phyloP scores from a whole-genome alignment of 805 yeast species.

The Starmerella sirachaensis region DNA sequence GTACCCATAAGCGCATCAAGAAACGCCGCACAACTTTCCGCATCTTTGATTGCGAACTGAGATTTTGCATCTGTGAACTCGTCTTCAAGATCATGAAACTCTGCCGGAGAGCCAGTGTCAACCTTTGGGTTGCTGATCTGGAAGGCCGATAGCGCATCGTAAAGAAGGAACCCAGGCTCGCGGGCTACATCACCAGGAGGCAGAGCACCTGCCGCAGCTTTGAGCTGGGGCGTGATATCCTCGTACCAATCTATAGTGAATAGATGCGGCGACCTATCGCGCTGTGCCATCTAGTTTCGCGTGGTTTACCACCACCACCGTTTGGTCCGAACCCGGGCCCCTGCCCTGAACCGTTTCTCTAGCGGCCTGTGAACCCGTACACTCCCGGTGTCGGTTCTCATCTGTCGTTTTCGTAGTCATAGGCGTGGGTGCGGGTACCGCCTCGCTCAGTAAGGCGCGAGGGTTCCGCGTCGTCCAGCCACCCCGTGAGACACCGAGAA shows the following conservation, averaged over 20 bases:
- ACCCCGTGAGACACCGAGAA: too few relatives aligned
- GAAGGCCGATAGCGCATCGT: constrained; percentile 79
- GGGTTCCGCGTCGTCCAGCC: too few relatives aligned
- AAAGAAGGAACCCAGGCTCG: constrained; percentile 47
- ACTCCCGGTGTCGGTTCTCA: too few relatives aligned
- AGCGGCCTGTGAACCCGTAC: too few relatives aligned
- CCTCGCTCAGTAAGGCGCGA: too few relatives aligned
- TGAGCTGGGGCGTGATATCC: constrained; percentile 24
- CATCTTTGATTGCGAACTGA: constrained; percentile 33
- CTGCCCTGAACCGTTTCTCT: too few relatives aligned
- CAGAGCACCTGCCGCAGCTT: constrained; percentile 23
- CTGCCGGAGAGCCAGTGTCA: constrained; percentile 61
- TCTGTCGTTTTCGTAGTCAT: too few relatives aligned
- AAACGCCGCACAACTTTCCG: constrained; percentile 38
- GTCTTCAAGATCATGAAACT: constrained; percentile 28
- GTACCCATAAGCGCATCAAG: constrained; percentile 43
- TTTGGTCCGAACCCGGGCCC: too few relatives aligned
- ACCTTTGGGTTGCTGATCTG: constrained; percentile 57
- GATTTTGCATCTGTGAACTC: constrained; percentile 29
- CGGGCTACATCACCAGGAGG: constrained; percentile 47
- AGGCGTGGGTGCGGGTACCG: too few relatives aligned
- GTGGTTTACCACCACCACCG: too few relatives aligned
- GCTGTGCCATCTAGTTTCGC: too few relatives aligned
- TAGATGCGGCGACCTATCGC: constrained; percentile 21
- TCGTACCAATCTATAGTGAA: constrained; percentile 25